A percentile compares a stretch with the other conserved stretches of the same genome.
Evolutionary conservation across 306 rosid genomes (phyloP).

Genomic region (Quillaja saponaria): DNA sequence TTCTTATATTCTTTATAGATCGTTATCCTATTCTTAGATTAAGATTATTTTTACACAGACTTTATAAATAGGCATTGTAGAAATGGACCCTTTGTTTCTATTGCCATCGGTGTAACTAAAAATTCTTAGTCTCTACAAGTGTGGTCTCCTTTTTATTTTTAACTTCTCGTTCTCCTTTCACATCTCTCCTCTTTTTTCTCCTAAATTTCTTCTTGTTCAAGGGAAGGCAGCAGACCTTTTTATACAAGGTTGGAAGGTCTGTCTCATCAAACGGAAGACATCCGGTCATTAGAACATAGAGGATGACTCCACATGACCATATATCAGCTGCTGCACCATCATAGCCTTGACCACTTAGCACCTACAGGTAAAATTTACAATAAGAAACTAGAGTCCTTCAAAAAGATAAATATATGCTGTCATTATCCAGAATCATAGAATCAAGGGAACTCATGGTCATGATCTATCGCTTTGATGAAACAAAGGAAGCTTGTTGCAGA

Average conservation of each 20-base stretch:
- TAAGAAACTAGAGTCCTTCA: conserved; percentile 24
- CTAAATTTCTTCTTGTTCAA: too few species aligned
- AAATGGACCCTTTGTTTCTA: too few species aligned
- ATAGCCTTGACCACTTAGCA: conserved; percentile 72
- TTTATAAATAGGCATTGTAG: too few species aligned
- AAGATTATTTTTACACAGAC: too few species aligned
- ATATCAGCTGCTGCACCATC: conserved; percentile 98
- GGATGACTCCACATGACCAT: conserved; percentile 98
- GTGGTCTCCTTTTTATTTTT: too few species aligned
- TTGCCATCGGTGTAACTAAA: too few species aligned
- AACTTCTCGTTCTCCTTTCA: too few species aligned
- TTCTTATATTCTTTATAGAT: too few species aligned
- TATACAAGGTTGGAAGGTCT: conserved; percentile 61
- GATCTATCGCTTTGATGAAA: conserved; percentile 5
- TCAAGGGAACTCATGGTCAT: neutral
- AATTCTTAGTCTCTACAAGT: too few species aligned
- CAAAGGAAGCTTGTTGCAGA: neutral
- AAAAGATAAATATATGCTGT: conserved; percentile 18
- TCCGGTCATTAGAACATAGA: conserved; percentile 84
- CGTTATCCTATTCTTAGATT: too few species aligned
- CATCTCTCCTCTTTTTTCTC: too few species aligned
- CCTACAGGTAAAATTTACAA: conserved; percentile 48
- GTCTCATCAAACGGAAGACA: conserved; percentile 85
- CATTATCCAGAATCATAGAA: neutral
- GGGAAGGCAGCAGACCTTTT: conserved; percentile 44